Conservation (phyloP, 1,139 yeast species). For the Nakaseomyces bracarensis region DNA sequence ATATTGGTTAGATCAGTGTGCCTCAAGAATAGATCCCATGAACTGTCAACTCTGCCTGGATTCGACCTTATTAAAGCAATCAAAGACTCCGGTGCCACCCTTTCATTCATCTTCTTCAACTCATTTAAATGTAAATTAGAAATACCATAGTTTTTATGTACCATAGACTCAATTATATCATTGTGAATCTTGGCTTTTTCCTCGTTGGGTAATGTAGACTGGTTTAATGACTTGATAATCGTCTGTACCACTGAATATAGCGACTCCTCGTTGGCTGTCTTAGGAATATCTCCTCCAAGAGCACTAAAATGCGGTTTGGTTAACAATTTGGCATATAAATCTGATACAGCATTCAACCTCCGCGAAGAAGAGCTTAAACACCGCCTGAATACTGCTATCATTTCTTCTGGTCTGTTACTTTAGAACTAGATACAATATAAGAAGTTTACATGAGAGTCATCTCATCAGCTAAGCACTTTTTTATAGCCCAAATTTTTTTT, state of each 20-base stretch:
- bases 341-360: neutral
- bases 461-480: neutral
- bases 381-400: neutral
- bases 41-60: slow-evolving; percentile 29
- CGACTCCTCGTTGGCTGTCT: neutral
- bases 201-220: slow-evolving; percentile 9
- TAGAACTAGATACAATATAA: neutral
- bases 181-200: slow-evolving; percentile 22
- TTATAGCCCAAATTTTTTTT: neutral
- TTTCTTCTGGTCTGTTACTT: neutral
- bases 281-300: neutral
- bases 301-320: neutral
- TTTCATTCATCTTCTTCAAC: slow-evolving; percentile 12
- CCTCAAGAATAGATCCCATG: slow-evolving; percentile 25
- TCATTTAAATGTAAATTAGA: slow-evolving; percentile 24
- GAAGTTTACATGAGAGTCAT: too few species aligned
- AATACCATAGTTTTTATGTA: slow-evolving; percentile 23
- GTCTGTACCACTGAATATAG: slow-evolving; percentile 20
- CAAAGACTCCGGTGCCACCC: slow-evolving; percentile 16
- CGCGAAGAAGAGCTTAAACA: neutral
- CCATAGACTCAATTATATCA: slow-evolving; percentile 23
- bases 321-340: slow-evolving; percentile 1
- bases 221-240: slow-evolving; percentile 12
- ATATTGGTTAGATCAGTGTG: slow-evolving; percentile 9
- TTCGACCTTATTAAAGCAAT: slow-evolving; percentile 22